Conservation (phyloP, 2,329 filamentous ascomycete genomes). For the Fusarium caatingaense region DNA sequence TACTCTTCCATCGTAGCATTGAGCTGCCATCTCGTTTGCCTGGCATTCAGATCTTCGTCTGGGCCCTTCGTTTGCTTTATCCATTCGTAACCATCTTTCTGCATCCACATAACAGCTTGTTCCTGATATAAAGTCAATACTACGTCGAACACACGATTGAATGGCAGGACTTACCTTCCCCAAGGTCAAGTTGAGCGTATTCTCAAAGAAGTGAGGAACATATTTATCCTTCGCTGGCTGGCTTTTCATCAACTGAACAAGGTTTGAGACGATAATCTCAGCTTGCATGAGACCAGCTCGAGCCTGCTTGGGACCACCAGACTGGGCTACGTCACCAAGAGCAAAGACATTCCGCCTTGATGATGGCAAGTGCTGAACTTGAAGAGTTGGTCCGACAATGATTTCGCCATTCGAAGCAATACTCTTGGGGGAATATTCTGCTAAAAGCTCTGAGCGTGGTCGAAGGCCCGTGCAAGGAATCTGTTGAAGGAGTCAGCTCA, state of each 20-base stretch:
- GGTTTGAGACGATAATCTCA: constrained; percentile 7
- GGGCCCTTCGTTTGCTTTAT: neutral
- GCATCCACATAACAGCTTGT: neutral
- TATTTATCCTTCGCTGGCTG: neutral
- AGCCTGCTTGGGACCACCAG: constrained; percentile 30
- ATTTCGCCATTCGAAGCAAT: constrained; percentile 18
- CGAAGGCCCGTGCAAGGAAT: constrained; percentile 33
- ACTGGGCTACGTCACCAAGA: constrained; percentile 16
- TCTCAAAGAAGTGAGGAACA: constrained; percentile 16
- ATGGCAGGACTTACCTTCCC: constrained; percentile 19
- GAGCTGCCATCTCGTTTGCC: constrained; percentile 8
- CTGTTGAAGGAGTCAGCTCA: neutral
- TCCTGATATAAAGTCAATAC: neutral
- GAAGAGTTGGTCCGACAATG: constrained; percentile 14
- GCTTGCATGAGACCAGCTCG: constrained; percentile 25
- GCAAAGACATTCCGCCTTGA: constrained; percentile 9
- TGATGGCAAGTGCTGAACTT: neutral
- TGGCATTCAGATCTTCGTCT: constrained; percentile 8
- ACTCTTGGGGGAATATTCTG: neutral
- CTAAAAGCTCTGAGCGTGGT: constrained; percentile 15
- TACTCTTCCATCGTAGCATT: neutral
- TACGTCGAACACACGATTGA: too few relatives aligned
- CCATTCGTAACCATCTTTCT: constrained; percentile 15
- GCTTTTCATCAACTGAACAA: constrained; percentile 9
- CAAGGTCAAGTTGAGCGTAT: constrained; percentile 6